Evolutionary conservation across 2,329 filamentous ascomycete genomes (phyloP).

Genomic region (Fusarium sp.): DNA sequence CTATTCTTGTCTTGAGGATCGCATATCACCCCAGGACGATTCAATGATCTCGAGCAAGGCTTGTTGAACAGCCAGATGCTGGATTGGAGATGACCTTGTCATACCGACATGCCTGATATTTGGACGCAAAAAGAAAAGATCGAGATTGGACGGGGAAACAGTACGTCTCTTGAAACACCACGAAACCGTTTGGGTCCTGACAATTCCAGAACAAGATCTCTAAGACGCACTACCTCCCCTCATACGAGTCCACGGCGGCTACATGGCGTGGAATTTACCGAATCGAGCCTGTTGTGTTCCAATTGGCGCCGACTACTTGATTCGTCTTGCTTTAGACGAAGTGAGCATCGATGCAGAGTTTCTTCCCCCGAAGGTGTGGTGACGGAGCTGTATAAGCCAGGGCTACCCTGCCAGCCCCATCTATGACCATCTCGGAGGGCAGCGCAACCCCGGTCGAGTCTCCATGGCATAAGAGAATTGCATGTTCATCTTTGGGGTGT

Average conservation of each 20-base stretch:
- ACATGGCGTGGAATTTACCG: neutral
- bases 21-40: neutral
- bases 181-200: neutral
- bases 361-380: slow-evolving; percentile 1
- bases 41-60: neutral
- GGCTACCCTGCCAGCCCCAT: slow-evolving; percentile 32
- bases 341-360: slow-evolving; percentile 11
- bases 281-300: neutral
- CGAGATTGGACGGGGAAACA: neutral
- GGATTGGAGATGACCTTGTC: neutral
- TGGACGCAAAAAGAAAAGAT: neutral
- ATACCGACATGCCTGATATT: neutral
- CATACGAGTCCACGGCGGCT: neutral
- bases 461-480: slow-evolving; percentile 21
- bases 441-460: slow-evolving; percentile 28
- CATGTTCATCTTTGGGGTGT: slow-evolving; percentile 22
- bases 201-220: neutral
- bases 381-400: slow-evolving; percentile 23
- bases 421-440: slow-evolving; percentile 31
- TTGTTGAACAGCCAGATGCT: neutral
- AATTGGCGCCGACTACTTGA: slow-evolving; percentile 1
- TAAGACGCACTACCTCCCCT: neutral
- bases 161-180: neutral
- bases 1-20: neutral
- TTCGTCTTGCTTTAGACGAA: slow-evolving; percentile 4